phyloP scores from a whole-genome alignment of 306 rosid species.

The Albizia julibrissin region DNA sequence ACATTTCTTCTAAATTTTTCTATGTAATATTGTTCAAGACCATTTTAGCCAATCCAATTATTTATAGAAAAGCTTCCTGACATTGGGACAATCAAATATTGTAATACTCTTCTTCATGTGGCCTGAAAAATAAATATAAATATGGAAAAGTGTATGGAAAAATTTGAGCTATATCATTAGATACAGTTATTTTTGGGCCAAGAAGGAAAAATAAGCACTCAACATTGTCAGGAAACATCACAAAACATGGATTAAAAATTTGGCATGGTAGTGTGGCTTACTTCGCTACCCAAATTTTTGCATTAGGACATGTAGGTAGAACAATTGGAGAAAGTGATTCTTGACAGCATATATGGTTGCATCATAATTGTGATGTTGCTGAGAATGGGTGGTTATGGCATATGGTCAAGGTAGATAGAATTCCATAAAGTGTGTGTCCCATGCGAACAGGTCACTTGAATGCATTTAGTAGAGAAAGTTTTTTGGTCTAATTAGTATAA shows the following conservation, averaged over 20 bases:
- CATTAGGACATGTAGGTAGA: slow-evolving; percentile 4
- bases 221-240: slow-evolving; percentile 1
- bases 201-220: background rate
- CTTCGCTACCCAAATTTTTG: slow-evolving; percentile 1
- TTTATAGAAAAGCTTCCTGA: background rate
- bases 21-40: background rate
- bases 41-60: slow-evolving; percentile 20
- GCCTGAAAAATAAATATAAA: background rate
- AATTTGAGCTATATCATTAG: background rate
- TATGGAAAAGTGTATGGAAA: background rate
- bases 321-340: background rate
- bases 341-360: background rate
- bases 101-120: background rate
- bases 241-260: slow-evolving; percentile 1
- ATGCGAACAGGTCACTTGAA: slow-evolving; percentile 6
- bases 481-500: background rate
- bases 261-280: background rate
- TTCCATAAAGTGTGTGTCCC: background rate
- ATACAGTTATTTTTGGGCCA: background rate
- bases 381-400: slow-evolving; percentile 14
- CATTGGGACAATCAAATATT: background rate
- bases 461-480: background rate
- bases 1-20: background rate
- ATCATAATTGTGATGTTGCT: slow-evolving; percentile 3
- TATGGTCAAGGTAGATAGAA: slow-evolving; percentile 6